Evolutionary conservation across 257 asterid species (phyloP).

Genomic region (Pogostemon cablin): DNA sequence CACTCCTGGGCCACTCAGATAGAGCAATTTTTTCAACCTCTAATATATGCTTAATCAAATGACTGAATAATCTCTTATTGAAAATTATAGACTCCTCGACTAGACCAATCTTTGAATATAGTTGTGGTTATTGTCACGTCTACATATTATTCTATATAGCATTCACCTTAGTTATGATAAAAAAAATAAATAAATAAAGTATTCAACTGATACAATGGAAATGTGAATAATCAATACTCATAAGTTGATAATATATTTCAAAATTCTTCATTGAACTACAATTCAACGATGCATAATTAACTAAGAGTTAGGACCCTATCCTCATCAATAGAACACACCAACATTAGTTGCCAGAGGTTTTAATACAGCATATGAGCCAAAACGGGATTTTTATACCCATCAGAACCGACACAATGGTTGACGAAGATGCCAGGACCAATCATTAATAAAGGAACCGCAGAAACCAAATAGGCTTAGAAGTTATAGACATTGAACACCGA

Average conservation of each 20-base stretch:
- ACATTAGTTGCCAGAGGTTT: neutral
- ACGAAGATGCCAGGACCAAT: neutral
- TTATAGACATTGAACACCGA: neutral
- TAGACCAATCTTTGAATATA: neutral
- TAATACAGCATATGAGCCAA: conserved; percentile 8
- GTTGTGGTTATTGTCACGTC: neutral
- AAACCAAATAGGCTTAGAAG: neutral
- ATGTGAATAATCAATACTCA: neutral
- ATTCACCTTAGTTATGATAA: neutral
- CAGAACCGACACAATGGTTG: neutral
- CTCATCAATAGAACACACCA: neutral
- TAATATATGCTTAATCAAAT: neutral
- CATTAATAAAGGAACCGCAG: neutral
- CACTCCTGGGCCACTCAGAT: neutral
- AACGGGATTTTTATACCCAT: neutral
- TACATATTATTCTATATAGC: neutral
- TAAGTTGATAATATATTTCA: neutral
- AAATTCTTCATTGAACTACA: neutral
- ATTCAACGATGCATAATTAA: neutral
- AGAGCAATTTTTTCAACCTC: neutral
- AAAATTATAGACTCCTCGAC: neutral
- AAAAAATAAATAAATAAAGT: neutral
- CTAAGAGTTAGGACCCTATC: neutral
- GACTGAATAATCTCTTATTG: neutral
- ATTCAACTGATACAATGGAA: neutral